Conservation (phyloP, 2,329 filamentous ascomycete species). For the Pleoardoris graminearum region DNA sequence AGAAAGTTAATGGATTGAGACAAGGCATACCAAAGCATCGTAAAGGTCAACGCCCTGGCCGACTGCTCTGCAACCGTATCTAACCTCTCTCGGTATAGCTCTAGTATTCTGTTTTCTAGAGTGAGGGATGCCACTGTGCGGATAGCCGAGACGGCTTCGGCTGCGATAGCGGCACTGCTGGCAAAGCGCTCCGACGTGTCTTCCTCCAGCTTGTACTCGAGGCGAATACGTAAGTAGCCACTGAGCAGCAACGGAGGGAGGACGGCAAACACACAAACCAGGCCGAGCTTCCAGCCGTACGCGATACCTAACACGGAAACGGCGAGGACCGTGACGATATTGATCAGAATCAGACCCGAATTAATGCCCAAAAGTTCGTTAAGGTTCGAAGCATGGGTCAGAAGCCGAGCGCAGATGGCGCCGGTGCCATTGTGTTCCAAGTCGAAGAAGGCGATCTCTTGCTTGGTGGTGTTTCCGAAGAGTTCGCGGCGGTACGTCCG, state of each 20-base stretch:
- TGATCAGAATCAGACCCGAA: slow-evolving; percentile 15
- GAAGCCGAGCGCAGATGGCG: slow-evolving; percentile 62
- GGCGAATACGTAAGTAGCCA: slow-evolving; percentile 81
- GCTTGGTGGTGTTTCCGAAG: no score
- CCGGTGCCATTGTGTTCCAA: no score
- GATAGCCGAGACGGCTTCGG: slow-evolving; percentile 90
- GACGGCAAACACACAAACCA: slow-evolving; percentile 16
- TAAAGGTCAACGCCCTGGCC: slow-evolving; percentile 65
- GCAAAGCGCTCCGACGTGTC: slow-evolving; percentile 69
- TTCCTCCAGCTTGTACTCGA: slow-evolving; percentile 68
- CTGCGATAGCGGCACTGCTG: slow-evolving; percentile 74
- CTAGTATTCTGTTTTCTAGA: slow-evolving; percentile 78
- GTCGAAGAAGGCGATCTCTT: no score
- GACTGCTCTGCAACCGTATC: slow-evolving; percentile 59
- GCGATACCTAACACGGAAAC: slow-evolving; percentile 18
- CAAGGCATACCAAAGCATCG: slow-evolving; percentile 78
- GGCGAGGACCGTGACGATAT: slow-evolving; percentile 9
- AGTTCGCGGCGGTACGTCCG: no score
- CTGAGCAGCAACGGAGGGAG: slow-evolving; percentile 10
- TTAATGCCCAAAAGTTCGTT: slow-evolving; percentile 47
- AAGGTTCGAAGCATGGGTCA: slow-evolving; percentile 64
- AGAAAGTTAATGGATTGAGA: slow-evolving; percentile 82
- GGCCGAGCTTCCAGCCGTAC: slow-evolving; percentile 19
- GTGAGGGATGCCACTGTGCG: slow-evolving; percentile 91
- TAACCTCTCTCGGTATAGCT: slow-evolving; percentile 68